phyloP scores from a whole-genome alignment of 345 rosid genomes.

The Ailanthus altissimus region DNA sequence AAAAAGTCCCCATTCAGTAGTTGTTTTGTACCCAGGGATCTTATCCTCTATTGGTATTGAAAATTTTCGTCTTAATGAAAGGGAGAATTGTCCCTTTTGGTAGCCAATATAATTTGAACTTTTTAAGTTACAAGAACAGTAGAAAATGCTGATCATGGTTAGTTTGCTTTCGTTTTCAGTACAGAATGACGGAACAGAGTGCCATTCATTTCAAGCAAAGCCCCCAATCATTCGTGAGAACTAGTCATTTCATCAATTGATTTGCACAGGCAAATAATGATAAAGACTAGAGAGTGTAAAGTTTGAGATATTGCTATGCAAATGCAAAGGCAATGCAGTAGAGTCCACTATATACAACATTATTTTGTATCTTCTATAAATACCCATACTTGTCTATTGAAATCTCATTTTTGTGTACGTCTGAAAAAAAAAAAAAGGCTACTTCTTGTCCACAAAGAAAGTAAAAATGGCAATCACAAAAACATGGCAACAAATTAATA shows the following conservation, averaged over 20 bases:
- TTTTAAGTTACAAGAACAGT: neutral
- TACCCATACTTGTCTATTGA: neutral
- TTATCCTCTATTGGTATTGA: neutral
- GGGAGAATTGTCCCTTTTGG: neutral
- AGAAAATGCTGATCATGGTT: neutral
- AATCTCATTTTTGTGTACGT: neutral
- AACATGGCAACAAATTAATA: neutral
- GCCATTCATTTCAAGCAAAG: neutral
- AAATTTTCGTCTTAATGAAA: no score
- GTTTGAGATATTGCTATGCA: neutral
- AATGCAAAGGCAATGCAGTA: no score
- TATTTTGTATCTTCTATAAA: neutral
- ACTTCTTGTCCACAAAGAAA: neutral
- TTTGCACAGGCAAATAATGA: neutral
- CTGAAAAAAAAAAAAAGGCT: no score
- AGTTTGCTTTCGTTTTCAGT: neutral
- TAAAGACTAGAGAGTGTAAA: neutral
- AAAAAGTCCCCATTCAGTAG: no score
- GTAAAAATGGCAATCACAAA: neutral
- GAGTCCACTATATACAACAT: neutral
- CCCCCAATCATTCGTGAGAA: no score
- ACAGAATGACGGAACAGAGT: neutral
- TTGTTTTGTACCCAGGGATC: no score
- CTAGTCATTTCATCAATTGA: neutral
- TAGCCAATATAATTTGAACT: neutral